Base-by-base conservation (phyloP, 208 protist genomes). In the Acanthamoeba lenticulata region DNA sequence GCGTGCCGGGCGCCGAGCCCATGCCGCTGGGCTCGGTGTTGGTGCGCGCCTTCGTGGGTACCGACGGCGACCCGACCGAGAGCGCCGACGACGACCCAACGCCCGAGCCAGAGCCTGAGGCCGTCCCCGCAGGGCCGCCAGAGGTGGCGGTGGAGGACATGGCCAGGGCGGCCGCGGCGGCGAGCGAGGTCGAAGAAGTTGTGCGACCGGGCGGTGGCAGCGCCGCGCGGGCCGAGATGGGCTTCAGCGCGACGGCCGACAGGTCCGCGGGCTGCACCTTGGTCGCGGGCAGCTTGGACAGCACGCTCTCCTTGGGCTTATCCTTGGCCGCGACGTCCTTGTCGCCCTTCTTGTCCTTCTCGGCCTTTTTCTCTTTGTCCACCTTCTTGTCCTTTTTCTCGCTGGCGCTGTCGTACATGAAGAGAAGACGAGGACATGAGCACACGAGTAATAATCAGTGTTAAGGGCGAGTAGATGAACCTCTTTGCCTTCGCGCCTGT, bases 261-360 rank as follows among this genome's bases (percentile, higher is more conserved):
- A 85, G 44, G 74, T 85, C 74, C 0, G 74, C 47, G 40, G 74
- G 74, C n/a, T 85, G 74, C 40, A 85, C 2, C 74, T 85, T 85
- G 74, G 17, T 34, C 34, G 74, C 9, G 1, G 74, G 74, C 44
- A 85, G 44, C 74, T 55, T 60, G 29, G 52, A 60, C 1, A 90
- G 83, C 19, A 90, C 55, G 67, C 67, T 77, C 34, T 77, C 79
- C 19, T 88, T 81, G 69, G 40, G 69, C 38, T 49, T 47, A 34
- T 81, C 69, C 38, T 77, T 77, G 13, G 24, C 32, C 21, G 62
- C 62, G 55, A n/a, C n/a, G n/a, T n/a, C n/a, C n/a, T n/a, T n/a
- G n/a, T n/a, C n/a, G n/a, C 11, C 27, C 40, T 49, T 52, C 5
- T 81, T 38, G 32, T 38, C 52, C 81, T 65, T 55, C 47, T 89